Base-by-base conservation (phyloP, 768 basidiomycete genomes). In the Boletus sp. region DNA sequence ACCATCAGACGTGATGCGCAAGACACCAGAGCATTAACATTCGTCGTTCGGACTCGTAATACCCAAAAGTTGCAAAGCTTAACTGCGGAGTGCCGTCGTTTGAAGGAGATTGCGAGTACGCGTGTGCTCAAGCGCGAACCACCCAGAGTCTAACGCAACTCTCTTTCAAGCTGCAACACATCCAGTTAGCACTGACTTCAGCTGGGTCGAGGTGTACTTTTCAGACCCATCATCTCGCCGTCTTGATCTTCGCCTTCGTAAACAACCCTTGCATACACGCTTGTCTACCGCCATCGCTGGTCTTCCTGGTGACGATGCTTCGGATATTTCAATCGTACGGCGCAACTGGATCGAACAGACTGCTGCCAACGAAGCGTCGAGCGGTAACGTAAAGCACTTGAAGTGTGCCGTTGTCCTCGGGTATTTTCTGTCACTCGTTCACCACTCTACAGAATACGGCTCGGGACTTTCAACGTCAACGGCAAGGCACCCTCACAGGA, bases 381-480 rank as follows among this genome's bases (percentile, higher is more conserved):
- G 29, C 14, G 52, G n/a, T 67, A 64, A 46, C 60, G 68, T 39
- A 59, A 58, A 65, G 9, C 59, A 46, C 32, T 47, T 74, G 18
- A 69, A 60, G 72, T 71, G 47, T 36, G 61, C 39, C 42, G 18
- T 47, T 18, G 7, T 47, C 18, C 28, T 29, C 18, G 9, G 9
- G 12, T 29, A 18, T 52, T 28, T 46, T 14, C 20, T 11, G 4
- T 14, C 36, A 45, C 33, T n/a, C 28, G 1, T 36, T 60, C 41
- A 61, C 30, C 20, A 7, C 29, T 20, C 33, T 53, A 28, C 36
- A 89, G 88, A 33, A 66, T 92, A 48, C 85, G 89, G 7, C 57
- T 88, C 17, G 90, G 91, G 20, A 90, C 89, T 0, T 94, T 93
- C 76, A 94, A 94, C 62, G 90, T 93, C 46, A 91, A 92, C 62